Evolutionary conservation across 2,329 filamentous ascomycete genomes (phyloP).

Genomic region (Helotiales sp.): DNA sequence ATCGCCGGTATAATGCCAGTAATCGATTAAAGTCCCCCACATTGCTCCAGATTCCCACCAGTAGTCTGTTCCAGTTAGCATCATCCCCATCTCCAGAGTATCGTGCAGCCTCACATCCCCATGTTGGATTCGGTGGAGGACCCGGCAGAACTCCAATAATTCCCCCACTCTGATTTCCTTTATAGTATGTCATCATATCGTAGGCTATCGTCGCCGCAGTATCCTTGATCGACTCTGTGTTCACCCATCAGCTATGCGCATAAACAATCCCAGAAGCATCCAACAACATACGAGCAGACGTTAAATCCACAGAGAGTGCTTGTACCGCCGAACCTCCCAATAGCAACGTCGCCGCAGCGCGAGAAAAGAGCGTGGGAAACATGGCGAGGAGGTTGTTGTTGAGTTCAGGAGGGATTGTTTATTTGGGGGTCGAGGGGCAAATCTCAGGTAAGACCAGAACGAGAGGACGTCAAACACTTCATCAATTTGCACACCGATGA

Average conservation of each 20-base stretch:
- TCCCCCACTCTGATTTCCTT: conserved; percentile 39
- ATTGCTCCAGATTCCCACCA: conserved; percentile 64
- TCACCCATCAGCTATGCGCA: conserved; percentile 43
- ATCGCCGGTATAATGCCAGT: conserved; percentile 63
- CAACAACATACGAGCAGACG: conserved; percentile 25
- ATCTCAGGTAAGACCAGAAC: conserved; percentile 7
- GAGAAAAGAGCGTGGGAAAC: conserved; percentile 26
- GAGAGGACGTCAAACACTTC: conserved; percentile 22
- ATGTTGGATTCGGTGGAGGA: conserved; percentile 39
- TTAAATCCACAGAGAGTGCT: conserved; percentile 31
- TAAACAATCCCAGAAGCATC: neutral
- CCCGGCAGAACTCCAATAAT: conserved; percentile 51
- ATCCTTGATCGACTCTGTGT: conserved; percentile 41
- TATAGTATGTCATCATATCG: conserved; percentile 44
- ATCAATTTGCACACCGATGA: conserved; percentile 1
- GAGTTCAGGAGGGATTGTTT: conserved; percentile 1
- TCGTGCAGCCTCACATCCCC: conserved; percentile 31
- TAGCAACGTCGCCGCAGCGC: conserved; percentile 24
- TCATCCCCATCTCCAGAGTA: neutral
- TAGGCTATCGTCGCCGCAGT: conserved; percentile 35
- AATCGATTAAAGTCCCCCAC: conserved; percentile 60
- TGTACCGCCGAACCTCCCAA: conserved; percentile 35
- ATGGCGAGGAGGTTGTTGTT: conserved; percentile 12
- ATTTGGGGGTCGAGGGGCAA: neutral
- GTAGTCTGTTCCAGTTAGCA: conserved; percentile 41